Evolutionary conservation across 768 basidiomycete species (phyloP).

Genomic region (Sutorius australiensis): DNA sequence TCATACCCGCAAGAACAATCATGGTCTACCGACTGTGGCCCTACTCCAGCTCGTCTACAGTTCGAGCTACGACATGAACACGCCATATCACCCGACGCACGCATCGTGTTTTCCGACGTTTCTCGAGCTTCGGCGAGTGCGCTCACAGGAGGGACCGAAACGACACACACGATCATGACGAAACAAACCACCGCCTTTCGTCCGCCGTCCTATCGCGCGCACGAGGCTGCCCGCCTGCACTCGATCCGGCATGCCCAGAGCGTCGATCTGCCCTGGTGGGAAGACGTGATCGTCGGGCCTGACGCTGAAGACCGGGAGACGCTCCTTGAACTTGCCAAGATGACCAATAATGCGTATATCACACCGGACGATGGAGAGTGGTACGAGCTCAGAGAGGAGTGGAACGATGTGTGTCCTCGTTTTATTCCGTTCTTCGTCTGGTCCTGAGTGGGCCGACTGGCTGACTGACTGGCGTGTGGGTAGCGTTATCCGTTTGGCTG

Average conservation of each 20-base stretch:
- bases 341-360: slow-evolving; percentile 91
- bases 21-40: neutral
- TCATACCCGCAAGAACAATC: slow-evolving; percentile 3
- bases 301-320: slow-evolving; percentile 75
- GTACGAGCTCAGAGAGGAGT: slow-evolving; percentile 70
- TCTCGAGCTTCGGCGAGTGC: slow-evolving; percentile 10
- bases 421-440: neutral
- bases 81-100: slow-evolving; percentile 45
- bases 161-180: slow-evolving; percentile 38
- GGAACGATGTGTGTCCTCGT: slow-evolving; percentile 48
- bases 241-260: slow-evolving; percentile 47
- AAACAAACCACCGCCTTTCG: slow-evolving; percentile 37
- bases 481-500: slow-evolving; percentile 77
- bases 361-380: slow-evolving; percentile 58
- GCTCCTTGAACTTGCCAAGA: slow-evolving; percentile 82
- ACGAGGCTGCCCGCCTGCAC: slow-evolving; percentile 41
- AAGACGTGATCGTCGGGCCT: slow-evolving; percentile 68
- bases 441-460: too few species aligned
- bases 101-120: slow-evolving; percentile 55
- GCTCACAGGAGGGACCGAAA: slow-evolving; percentile 11
- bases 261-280: slow-evolving; percentile 60
- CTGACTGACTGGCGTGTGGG: neutral
- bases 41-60: slow-evolving; percentile 26
- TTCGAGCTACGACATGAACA: slow-evolving; percentile 65
- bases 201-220: slow-evolving; percentile 46